Percentiles rank a stretch among this genome's conserved stretches.
phyloP scores from a whole-genome alignment of 306 rosid species.

The Quercus wislizeni region DNA sequence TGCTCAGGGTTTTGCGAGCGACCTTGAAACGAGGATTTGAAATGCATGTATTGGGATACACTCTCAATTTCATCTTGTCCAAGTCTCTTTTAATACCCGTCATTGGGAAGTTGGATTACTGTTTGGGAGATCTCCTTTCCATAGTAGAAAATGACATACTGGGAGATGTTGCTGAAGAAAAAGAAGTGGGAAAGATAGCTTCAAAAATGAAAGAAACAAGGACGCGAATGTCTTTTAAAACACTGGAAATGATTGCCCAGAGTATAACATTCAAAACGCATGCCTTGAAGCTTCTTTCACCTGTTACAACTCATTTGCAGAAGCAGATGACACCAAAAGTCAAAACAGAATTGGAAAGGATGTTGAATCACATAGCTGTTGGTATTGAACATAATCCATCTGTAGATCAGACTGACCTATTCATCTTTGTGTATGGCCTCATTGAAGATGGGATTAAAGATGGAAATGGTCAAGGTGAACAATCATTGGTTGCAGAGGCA shows the following conservation, averaged over 20 bases:
- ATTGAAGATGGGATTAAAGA: constrained; percentile 69
- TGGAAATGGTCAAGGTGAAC: constrained; percentile 50
- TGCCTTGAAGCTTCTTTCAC: constrained; percentile 66
- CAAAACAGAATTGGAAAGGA: constrained; percentile 72
- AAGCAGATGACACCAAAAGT: constrained; percentile 63
- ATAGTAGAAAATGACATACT: constrained; percentile 76
- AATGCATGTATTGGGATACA: constrained; percentile 89
- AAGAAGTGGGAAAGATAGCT: constrained; percentile 93
- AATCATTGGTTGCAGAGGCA: constrained; percentile 22
- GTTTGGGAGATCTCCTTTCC: constrained; percentile 78
- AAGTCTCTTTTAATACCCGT: constrained; percentile 59
- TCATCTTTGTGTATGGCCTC: constrained; percentile 63
- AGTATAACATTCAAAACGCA: constrained; percentile 67
- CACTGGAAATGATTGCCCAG: constrained; percentile 75
- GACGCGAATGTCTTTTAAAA: constrained; percentile 73
- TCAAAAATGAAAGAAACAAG: constrained; percentile 93
- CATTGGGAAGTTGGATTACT: constrained; percentile 75
- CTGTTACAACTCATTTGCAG: constrained; percentile 60
- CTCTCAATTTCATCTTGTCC: constrained; percentile 70
- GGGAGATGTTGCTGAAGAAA: constrained; percentile 89
- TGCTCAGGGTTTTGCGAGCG: constrained; percentile 65
- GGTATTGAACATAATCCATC: constrained; percentile 86
- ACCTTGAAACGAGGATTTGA: constrained; percentile 86
- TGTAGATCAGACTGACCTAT: constrained; percentile 68
- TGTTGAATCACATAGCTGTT: constrained; percentile 70